These are phyloP conservation scores for Carex myosuroides DNA, from an alignment of 176 grass and related monocot species.

Conservation along the genomic window DNA sequence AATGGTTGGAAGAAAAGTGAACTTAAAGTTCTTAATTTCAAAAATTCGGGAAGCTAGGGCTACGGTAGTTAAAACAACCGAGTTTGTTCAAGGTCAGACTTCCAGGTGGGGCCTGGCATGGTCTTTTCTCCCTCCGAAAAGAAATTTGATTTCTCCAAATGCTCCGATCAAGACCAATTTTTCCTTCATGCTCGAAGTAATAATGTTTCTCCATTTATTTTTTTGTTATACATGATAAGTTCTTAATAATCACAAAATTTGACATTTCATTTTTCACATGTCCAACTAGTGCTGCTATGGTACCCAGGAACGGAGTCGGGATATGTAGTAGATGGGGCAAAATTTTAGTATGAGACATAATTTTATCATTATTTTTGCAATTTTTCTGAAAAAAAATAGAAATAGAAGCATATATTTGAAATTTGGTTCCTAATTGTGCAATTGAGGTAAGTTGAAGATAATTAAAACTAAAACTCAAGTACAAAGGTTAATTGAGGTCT, in stretches of 20 bases:
- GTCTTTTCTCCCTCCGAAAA: conserved; percentile 77
- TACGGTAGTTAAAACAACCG: conserved; percentile 70
- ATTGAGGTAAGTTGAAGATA: background rate
- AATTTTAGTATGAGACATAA: too few relatives aligned
- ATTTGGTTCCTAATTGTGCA: background rate
- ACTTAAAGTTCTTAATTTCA: conserved; percentile 58
- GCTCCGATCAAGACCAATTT: conserved; percentile 42
- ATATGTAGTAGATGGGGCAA: too few relatives aligned
- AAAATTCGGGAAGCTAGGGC: conserved; percentile 56
- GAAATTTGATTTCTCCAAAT: conserved; percentile 36
- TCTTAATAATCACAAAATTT: background rate
- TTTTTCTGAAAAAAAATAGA: background rate
- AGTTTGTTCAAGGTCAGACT: conserved; percentile 92
- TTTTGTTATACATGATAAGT: background rate
- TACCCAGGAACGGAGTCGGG: background rate
- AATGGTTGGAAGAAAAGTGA: conserved; percentile 91
- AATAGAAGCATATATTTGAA: too few relatives aligned
- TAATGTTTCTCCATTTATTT: conserved; percentile 7
- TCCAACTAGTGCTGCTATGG: background rate
- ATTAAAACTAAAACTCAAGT: background rate
- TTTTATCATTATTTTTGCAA: too few relatives aligned
- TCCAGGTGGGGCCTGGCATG: conserved; percentile 92
- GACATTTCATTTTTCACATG: background rate
- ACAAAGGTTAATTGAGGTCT: conserved; percentile 2
- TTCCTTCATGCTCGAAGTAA: conserved; percentile 78